Evolutionary conservation across 2,329 filamentous ascomycete genomes (phyloP).

Genomic region (Didymella sp.): DNA sequence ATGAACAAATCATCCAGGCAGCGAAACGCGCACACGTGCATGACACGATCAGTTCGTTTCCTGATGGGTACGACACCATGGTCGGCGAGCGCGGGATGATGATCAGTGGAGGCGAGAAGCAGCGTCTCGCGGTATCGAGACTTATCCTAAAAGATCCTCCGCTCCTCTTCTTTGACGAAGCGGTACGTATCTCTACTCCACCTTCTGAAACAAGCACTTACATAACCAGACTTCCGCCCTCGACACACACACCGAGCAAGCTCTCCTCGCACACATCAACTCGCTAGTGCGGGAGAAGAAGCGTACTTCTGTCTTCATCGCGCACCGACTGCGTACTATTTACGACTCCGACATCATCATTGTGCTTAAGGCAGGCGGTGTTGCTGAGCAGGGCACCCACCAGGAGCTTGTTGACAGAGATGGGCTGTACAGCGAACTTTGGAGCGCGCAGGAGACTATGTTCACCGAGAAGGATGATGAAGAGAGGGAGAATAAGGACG

Average conservation of each 20-base stretch:
- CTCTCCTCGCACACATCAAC: conserved; percentile 90
- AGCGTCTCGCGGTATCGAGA: conserved; percentile 83
- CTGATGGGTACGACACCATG: conserved; percentile 87
- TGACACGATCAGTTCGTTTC: conserved; percentile 73
- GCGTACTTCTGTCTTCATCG: conserved; percentile 92
- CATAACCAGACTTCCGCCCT: conserved; percentile 74
- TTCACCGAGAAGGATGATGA: conserved; percentile 32
- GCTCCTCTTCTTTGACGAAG: conserved; percentile 92
- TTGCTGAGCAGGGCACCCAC: conserved; percentile 91
- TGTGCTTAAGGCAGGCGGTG: conserved; percentile 80
- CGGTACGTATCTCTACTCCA: conserved; percentile 56
- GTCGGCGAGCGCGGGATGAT: conserved; percentile 95
- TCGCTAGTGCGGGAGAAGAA: conserved; percentile 86
- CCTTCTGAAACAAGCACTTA: conserved; percentile 1
- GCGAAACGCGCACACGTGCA: conserved; percentile 85
- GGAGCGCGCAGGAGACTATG: conserved; percentile 66
- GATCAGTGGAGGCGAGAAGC: conserved; percentile 95
- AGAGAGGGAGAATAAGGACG: conserved; percentile 4
- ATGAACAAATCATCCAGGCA: conserved; percentile 76
- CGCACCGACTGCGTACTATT: conserved; percentile 89
- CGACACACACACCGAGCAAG: conserved; percentile 92
- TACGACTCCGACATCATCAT: conserved; percentile 92
- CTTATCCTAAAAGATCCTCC: conserved; percentile 89
- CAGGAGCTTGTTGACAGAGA: conserved; percentile 78
- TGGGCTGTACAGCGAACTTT: conserved; percentile 86